Base-by-base conservation (phyloP, 495 filamentous ascomycete species). In the Thermochaetoides thermophila region DNA sequence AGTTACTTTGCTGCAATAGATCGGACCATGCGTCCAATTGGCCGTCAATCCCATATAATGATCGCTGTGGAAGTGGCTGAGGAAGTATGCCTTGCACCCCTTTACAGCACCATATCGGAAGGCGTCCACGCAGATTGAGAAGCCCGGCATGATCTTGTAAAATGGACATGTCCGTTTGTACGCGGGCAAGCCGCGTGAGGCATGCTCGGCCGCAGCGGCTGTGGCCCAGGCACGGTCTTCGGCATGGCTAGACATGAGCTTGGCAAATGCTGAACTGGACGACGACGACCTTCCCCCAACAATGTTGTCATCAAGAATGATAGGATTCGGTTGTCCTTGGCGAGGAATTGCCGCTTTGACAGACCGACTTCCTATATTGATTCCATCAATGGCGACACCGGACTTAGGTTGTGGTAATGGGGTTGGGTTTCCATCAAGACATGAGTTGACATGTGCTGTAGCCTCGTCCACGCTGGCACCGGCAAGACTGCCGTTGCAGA, bases 1-100 rank as follows among this genome's bases (percentile, higher is more conserved):
- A 0, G 89, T 99, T 6, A 89, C 80, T 38, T 74, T 76, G 43
- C 86, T 94, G 60, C 91, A 96, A 45, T 91, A 99, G 23, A 99
- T 96, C 2, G 84, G 87, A 0, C 89, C 89, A 50, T 96, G 87
- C 33, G 66, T 70, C 89, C 89, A 99, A 28, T 67, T 81, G 7
- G 77, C 73, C 15, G 79, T 86, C 3, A 99, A 64, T 1, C 89
- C 89, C 20, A 93, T 71, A 50, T 99, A 99, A 46, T 99, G 89
- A 49, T 99, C 89, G 39, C 81, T 91, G 55, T 99, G 89, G 43
- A 95, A 99, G 49, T 99, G 89, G 42, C 84, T 93, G 17, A 99
- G 69, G 47, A 99, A 99, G 52, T 99, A 99, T 14, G 87, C 89
- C 30, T 81, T 77, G 50, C 84, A 91, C 0, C 82, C 85, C 51